Evolutionary conservation across 2,329 filamentous ascomycete species (phyloP).

Genomic region (Pseudocercospora eumusae): DNA sequence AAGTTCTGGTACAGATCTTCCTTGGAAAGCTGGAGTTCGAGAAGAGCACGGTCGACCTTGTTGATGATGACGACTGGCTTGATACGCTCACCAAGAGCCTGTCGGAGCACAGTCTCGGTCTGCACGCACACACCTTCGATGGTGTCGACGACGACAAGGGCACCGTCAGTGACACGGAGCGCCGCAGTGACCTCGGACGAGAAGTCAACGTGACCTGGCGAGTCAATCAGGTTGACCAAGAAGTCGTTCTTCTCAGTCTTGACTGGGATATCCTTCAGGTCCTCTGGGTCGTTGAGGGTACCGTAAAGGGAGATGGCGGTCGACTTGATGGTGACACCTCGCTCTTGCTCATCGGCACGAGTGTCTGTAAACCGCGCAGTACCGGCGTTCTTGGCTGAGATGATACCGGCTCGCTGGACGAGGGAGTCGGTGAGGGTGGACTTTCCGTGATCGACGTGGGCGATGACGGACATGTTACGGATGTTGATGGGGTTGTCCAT

Average conservation of each 20-base stretch:
- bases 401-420: conserved; percentile 98
- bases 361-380: conserved; percentile 96
- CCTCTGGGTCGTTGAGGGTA: conserved; percentile 74
- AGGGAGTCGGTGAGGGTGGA: conserved; percentile 99
- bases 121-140: conserved; percentile 99
- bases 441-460: conserved; percentile 99
- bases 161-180: conserved; percentile 99
- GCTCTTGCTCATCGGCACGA: conserved; percentile 95
- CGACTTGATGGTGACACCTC: conserved; percentile 99
- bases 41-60: conserved; percentile 99
- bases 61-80: conserved; percentile 99
- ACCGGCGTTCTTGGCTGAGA: conserved; percentile 95
- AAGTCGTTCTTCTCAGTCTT: conserved; percentile 92
- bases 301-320: conserved; percentile 99
- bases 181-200: conserved; percentile 99
- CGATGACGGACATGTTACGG: conserved; percentile 99
- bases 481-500: conserved; percentile 79
- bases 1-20: conserved; percentile 99
- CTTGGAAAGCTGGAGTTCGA: conserved; percentile 97
- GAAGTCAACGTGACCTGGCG: conserved; percentile 99
- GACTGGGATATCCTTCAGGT: conserved; percentile 91
- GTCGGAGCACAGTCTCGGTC: conserved; percentile 98
- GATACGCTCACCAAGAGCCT: conserved; percentile 99
- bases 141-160: conserved; percentile 98
- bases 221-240: conserved; percentile 99